Evolutionary conservation across 106 monocot genomes (phyloP).

Genomic region (Dendrobium chrysotoxum): DNA sequence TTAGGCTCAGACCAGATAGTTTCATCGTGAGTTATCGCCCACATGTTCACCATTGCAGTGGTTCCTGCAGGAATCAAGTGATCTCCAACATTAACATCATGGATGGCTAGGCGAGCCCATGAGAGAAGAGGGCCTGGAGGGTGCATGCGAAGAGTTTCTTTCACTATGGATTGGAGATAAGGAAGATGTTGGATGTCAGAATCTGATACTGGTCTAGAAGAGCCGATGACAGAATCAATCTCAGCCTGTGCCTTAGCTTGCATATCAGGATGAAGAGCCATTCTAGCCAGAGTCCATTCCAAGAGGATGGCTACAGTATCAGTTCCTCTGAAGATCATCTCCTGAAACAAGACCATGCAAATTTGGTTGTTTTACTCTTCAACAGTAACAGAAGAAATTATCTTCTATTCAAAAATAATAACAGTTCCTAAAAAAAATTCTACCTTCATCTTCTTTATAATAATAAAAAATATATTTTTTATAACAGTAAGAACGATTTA

Average conservation of each 20-base stretch:
- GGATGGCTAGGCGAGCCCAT: slow-evolving; percentile 22
- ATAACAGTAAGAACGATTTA: no score
- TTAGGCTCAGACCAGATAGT: neutral
- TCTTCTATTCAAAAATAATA: no score
- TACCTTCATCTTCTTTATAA: no score
- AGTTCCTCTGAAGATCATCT: slow-evolving; percentile 27
- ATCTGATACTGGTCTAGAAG: neutral
- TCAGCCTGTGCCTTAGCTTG: slow-evolving; percentile 13
- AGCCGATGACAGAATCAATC: slow-evolving; percentile 1
- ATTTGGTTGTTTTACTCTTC: neutral
- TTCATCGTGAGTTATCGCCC: slow-evolving; percentile 20
- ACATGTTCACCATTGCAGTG: slow-evolving; percentile 32
- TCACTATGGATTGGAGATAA: slow-evolving; percentile 20
- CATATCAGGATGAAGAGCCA: slow-evolving; percentile 19
- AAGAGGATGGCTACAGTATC: slow-evolving; percentile 22
- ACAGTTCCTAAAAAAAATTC: no score
- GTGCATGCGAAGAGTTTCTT: slow-evolving; percentile 19
- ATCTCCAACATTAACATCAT: slow-evolving; percentile 14
- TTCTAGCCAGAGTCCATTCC: slow-evolving; percentile 22
- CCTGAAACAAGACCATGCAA: slow-evolving; percentile 5
- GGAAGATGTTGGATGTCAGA: slow-evolving; percentile 12
- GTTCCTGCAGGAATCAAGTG: slow-evolving; percentile 17
- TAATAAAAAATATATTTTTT: no score
- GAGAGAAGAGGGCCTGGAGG: slow-evolving; percentile 26
- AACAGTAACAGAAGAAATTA: no score